phyloP scores from a whole-genome alignment of 306 rosid species.

The Corylus americana region DNA sequence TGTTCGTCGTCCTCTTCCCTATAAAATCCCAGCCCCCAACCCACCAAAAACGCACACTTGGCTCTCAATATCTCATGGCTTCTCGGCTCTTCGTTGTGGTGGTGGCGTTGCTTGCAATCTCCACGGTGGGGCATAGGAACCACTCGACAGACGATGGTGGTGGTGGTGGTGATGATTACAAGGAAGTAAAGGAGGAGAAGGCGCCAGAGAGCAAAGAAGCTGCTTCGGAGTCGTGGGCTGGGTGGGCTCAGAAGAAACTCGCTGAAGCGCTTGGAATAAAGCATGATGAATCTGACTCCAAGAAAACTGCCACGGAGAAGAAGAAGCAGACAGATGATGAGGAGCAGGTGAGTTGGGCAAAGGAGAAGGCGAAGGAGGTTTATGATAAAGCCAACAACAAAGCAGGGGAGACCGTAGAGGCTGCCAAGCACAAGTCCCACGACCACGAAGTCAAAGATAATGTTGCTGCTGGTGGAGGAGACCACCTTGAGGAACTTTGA shows the following conservation, averaged over 20 bases:
- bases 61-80: conserved; percentile 29
- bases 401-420: conserved; percentile 27
- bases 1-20: conserved; percentile 20
- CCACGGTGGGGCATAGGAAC: conserved; percentile 34
- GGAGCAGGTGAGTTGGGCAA: conserved; percentile 22
- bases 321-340: conserved; percentile 15
- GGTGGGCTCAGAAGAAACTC: conserved; percentile 83
- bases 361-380: conserved; percentile 6
- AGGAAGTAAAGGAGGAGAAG: conserved; percentile 42
- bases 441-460: conserved; percentile 26
- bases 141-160: conserved; percentile 39
- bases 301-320: conserved; percentile 22
- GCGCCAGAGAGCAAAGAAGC: conserved; percentile 40
- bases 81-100: conserved; percentile 16
- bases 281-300: conserved; percentile 17
- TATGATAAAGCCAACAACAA: conserved; percentile 10
- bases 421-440: conserved; percentile 40
- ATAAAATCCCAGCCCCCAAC: neutral
- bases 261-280: conserved; percentile 65
- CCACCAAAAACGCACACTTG: neutral
- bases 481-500: conserved; percentile 62
- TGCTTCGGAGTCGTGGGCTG: conserved; percentile 68
- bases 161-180: conserved; percentile 20
- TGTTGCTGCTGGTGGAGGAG: conserved; percentile 14
- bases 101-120: conserved; percentile 7